Evolutionary conservation across 2,329 filamentous ascomycete genomes (phyloP).

Genomic region (Kalmusia sp.): DNA sequence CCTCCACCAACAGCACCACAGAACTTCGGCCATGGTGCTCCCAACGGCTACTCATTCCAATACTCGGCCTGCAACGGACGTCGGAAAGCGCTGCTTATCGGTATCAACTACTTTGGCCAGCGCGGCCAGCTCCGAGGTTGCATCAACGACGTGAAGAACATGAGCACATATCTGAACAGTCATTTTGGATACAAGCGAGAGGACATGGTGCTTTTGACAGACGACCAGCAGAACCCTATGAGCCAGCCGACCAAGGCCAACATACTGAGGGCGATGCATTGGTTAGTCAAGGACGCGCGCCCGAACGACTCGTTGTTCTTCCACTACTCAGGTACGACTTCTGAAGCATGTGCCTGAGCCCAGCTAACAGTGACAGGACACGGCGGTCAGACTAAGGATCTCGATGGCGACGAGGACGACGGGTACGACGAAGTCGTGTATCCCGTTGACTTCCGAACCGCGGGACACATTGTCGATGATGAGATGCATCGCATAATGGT

Average conservation of each 20-base stretch:
- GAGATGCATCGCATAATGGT: constrained; percentile 86
- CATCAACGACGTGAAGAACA: constrained; percentile 97
- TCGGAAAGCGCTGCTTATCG: constrained; percentile 88
- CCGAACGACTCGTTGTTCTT: constrained; percentile 97
- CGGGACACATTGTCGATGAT: constrained; percentile 83
- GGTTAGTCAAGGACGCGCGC: constrained; percentile 91
- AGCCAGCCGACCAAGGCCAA: constrained; percentile 96
- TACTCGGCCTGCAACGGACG: constrained; percentile 91
- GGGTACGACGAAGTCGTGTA: constrained; percentile 86
- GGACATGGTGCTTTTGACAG: constrained; percentile 96
- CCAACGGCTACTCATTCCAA: constrained; percentile 81
- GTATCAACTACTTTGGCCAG: constrained; percentile 97
- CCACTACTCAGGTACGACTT: constrained; percentile 82
- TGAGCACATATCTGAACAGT: constrained; percentile 88
- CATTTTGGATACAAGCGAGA: constrained; percentile 92
- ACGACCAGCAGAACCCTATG: constrained; percentile 97
- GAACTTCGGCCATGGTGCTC: constrained; percentile 71
- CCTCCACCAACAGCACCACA: constrained; percentile 68
- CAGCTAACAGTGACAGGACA: constrained; percentile 62
- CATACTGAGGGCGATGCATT: constrained; percentile 95
- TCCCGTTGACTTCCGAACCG: constrained; percentile 79
- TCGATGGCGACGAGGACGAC: constrained; percentile 81
- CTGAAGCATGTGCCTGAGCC: not conserved
- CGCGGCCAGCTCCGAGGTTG: constrained; percentile 89
- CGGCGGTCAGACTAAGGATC: constrained; percentile 80